Percentiles rank a stretch among this genome's conserved stretches.
Evolutionary conservation across 768 basidiomycete genomes (phyloP).

Genomic region (Pisolithus sp.): DNA sequence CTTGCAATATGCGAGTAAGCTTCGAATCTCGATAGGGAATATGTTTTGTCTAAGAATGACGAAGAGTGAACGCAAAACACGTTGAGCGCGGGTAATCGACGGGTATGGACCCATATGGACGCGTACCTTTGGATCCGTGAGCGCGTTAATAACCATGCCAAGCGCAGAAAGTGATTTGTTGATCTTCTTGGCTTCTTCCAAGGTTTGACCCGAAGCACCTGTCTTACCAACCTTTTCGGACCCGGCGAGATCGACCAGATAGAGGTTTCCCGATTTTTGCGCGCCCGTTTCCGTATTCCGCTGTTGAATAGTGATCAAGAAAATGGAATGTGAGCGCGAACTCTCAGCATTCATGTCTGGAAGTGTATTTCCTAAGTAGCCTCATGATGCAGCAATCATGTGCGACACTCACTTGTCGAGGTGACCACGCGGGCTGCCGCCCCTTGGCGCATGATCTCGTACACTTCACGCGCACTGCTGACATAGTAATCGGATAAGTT

Average conservation of each 20-base stretch:
- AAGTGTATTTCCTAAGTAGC: constrained; percentile 3
- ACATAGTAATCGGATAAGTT: constrained; percentile 97
- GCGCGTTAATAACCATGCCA: constrained; percentile 98
- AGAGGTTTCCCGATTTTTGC: constrained; percentile 93
- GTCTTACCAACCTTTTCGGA: constrained; percentile 99
- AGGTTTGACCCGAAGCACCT: constrained; percentile 95
- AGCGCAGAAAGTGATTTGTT: constrained; percentile 97
- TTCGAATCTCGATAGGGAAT: constrained; percentile 99
- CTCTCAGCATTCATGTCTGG: constrained; percentile 99
- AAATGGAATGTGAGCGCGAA: constrained; percentile 98
- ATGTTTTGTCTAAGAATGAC: constrained; percentile 69
- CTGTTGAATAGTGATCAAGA: constrained; percentile 95
- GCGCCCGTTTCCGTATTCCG: constrained; percentile 94
- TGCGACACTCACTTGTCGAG: constrained; percentile 72
- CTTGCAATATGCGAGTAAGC: constrained; percentile 97
- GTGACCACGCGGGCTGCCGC: constrained; percentile 87
- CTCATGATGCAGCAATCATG: not conserved
- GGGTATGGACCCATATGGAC: not conserved
- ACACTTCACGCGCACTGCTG: constrained; percentile 89
- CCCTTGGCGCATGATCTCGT: constrained; percentile 98
- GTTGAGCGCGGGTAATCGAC: no score
- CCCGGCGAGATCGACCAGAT: constrained; percentile 96
- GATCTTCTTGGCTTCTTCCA: constrained; percentile 99
- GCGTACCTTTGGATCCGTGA: constrained; percentile 90
- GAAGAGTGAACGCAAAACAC: not conserved